These are phyloP conservation scores for Sporothrix brunneoviolacea DNA, from an alignment of 2,329 filamentous ascomycete genomes.

Conservation along the genomic window DNA sequence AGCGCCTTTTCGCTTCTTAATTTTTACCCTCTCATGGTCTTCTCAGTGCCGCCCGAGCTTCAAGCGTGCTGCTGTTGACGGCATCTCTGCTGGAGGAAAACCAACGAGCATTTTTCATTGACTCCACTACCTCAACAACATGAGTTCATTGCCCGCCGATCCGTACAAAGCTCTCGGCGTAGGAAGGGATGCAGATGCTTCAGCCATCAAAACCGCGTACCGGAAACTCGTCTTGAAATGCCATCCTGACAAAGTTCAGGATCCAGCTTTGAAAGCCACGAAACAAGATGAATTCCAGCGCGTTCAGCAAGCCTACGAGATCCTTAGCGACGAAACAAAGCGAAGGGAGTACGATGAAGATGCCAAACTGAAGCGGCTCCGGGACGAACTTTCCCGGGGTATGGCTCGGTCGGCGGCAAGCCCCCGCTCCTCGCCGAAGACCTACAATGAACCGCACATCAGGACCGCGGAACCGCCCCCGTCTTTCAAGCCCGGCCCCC, in stretches of 20 bases:
- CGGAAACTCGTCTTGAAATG: slow-evolving; percentile 81
- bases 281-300: slow-evolving; percentile 86
- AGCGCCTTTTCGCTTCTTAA: background rate
- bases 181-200: slow-evolving; percentile 59
- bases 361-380: slow-evolving; percentile 59
- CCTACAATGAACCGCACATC: slow-evolving; percentile 38
- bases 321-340: slow-evolving; percentile 70
- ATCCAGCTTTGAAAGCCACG: slow-evolving; percentile 65
- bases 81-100: too few species aligned
- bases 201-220: slow-evolving; percentile 72
- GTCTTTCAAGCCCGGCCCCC: slow-evolving; percentile 32
- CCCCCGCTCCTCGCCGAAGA: slow-evolving; percentile 31
- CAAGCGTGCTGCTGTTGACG: too few species aligned
- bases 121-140: slow-evolving; percentile 23
- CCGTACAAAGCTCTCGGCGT: slow-evolving; percentile 76
- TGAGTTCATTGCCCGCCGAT: slow-evolving; percentile 56
- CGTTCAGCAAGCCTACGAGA: slow-evolving; percentile 88
- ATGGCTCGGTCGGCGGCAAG: slow-evolving; percentile 39
- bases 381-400: slow-evolving; percentile 42
- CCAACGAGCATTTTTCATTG: too few species aligned
- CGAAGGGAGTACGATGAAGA: slow-evolving; percentile 72
- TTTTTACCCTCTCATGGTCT: background rate
- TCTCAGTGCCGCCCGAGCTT: too few species aligned
- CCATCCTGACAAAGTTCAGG: slow-evolving; percentile 85
- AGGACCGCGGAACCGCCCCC: slow-evolving; percentile 44